These are phyloP conservation scores for Xerocomus minutiporus DNA, from an alignment of 1,284 basidiomycete species.

Conservation along the genomic window DNA sequence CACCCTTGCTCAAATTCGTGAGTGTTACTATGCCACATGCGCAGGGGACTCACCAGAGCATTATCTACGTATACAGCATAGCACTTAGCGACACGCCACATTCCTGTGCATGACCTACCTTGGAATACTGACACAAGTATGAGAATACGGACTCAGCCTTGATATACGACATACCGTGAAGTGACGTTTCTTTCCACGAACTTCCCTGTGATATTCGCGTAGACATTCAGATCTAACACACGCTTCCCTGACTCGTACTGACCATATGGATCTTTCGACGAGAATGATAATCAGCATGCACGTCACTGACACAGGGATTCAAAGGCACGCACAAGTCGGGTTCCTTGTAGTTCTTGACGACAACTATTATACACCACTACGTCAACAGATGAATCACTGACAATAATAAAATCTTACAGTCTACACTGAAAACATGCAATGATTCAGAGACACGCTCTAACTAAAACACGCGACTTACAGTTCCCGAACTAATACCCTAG, in stretches of 20 bases:
- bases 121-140: constrained; percentile 63
- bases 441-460: constrained; percentile 3
- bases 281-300: constrained; percentile 24
- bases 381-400: constrained; percentile 5
- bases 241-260: constrained; percentile 32
- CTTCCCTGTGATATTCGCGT: constrained; percentile 59
- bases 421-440: constrained; percentile 44
- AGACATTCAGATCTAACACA: constrained; percentile 20
- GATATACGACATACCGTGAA: constrained; percentile 60
- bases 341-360: constrained; percentile 59
- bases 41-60: constrained; percentile 67
- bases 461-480: constrained; percentile 47
- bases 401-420: constrained; percentile 44
- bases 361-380: constrained; percentile 41
- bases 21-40: background rate
- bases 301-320: background rate
- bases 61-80: constrained; percentile 47
- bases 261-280: constrained; percentile 63
- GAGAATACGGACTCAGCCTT: background rate
- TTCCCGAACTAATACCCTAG: constrained; percentile 71
- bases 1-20: constrained; percentile 54
- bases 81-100: constrained; percentile 5
- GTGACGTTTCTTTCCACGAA: constrained; percentile 74
- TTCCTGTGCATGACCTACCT: constrained; percentile 44
- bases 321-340: constrained; percentile 63